These are phyloP conservation scores for Rickenella mellea DNA, from an alignment of 768 basidiomycete species.

Conservation along the genomic window DNA sequence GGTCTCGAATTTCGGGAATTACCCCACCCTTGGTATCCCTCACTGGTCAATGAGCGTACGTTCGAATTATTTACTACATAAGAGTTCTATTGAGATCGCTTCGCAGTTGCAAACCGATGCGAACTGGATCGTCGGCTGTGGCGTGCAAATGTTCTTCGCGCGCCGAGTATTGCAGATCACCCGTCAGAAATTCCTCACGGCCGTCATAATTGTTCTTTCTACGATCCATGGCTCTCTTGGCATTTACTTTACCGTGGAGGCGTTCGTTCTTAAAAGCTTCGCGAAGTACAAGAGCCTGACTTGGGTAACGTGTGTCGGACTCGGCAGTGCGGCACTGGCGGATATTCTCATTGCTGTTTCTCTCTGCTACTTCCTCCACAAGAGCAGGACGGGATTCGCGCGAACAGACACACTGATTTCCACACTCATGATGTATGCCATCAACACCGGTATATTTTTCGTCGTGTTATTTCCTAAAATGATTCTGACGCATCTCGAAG, in stretches of 20 bases:
- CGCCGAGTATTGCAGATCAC: constrained; percentile 43
- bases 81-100: too few species aligned
- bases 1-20: constrained; percentile 32
- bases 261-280: constrained; percentile 27
- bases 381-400: background rate
- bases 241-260: constrained; percentile 37
- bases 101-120: too few species aligned
- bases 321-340: constrained; percentile 2
- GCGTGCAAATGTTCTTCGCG: constrained; percentile 49
- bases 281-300: constrained; percentile 22
- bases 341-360: constrained; percentile 1
- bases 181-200: constrained; percentile 29
- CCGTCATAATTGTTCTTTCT: constrained; percentile 30
- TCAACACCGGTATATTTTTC: constrained; percentile 35
- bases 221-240: too few species aligned
- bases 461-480: too few species aligned
- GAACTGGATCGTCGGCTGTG: too few species aligned
- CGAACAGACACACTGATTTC: constrained; percentile 37
- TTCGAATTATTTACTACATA: too few species aligned
- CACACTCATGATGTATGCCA: constrained; percentile 33
- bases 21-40: constrained; percentile 23
- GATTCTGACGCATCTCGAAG: too few species aligned
- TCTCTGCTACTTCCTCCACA: background rate
- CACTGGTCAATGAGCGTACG: too few species aligned
- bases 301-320: constrained; percentile 1